These are phyloP conservation scores for Ogataea pini DNA, from an alignment of 805 yeast genomes.

Conservation along the genomic window DNA sequence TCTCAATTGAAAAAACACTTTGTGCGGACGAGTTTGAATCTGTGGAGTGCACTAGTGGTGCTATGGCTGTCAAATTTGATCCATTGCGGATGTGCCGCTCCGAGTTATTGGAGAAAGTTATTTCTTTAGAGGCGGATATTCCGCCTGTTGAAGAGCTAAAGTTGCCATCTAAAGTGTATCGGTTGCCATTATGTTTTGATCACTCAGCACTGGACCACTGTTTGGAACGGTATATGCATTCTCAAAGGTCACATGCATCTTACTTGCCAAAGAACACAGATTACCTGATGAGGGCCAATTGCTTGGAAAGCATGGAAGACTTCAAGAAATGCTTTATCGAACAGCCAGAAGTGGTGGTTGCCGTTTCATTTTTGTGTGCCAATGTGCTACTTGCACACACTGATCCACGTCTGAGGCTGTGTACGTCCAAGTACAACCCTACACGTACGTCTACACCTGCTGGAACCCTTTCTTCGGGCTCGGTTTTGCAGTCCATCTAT, in stretches of 20 bases:
- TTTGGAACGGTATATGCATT: conserved; percentile 86
- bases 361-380: conserved; percentile 96
- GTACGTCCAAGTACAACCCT: conserved; percentile 95
- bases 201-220: conserved; percentile 85
- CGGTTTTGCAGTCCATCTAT: conserved; percentile 97
- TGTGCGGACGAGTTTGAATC: conserved; percentile 76
- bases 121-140: conserved; percentile 73
- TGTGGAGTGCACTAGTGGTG: conserved; percentile 96
- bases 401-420: conserved; percentile 90
- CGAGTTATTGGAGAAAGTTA: conserved; percentile 58
- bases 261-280: conserved; percentile 98
- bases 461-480: conserved; percentile 97
- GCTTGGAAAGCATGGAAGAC: conserved; percentile 70
- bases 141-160: conserved; percentile 77
- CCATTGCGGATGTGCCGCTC: conserved; percentile 60
- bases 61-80: conserved; percentile 84
- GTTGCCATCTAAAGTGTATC: conserved; percentile 77
- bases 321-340: conserved; percentile 84
- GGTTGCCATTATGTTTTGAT: conserved; percentile 94
- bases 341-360: conserved; percentile 85
- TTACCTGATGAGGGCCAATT: conserved; percentile 86
- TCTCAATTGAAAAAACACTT: conserved; percentile 59
- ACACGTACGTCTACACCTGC: conserved; percentile 94
- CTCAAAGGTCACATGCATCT: conserved; percentile 90
- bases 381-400: conserved; percentile 98